Percentiles rank a stretch among this genome's conserved stretches.
phyloP scores from a whole-genome alignment of 1,139 yeast genomes.

The Diutina rugosa region DNA sequence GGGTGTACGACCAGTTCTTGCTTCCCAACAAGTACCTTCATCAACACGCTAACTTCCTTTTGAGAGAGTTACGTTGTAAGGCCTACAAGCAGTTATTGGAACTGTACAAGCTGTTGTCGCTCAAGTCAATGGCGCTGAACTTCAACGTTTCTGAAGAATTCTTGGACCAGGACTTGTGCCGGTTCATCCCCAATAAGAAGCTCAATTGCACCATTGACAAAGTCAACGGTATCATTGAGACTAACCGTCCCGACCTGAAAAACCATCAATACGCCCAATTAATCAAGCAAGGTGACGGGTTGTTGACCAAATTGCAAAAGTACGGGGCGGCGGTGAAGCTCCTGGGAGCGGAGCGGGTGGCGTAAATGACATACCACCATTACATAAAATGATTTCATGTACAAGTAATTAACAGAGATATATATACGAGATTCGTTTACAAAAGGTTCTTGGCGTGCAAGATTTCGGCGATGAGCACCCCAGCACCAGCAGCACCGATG shows the following conservation, averaged over 20 bases:
- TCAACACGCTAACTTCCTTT: slow-evolving; percentile 70
- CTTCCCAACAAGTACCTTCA: slow-evolving; percentile 63
- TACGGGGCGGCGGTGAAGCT: slow-evolving; percentile 80
- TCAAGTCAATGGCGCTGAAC: slow-evolving; percentile 87
- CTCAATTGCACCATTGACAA: slow-evolving; percentile 92
- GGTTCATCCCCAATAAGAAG: slow-evolving; percentile 85
- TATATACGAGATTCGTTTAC: slow-evolving; percentile 13
- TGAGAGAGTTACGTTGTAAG: slow-evolving; percentile 89
- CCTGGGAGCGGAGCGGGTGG: slow-evolving; percentile 1
- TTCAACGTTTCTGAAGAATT: slow-evolving; percentile 84
- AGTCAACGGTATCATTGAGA: slow-evolving; percentile 90
- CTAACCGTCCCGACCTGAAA: slow-evolving; percentile 92
- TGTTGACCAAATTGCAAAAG: slow-evolving; percentile 89
- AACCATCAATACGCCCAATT: slow-evolving; percentile 84
- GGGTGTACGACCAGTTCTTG: slow-evolving; percentile 65
- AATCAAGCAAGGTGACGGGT: slow-evolving; percentile 84
- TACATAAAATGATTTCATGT: neutral
- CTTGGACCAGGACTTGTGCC: slow-evolving; percentile 70
- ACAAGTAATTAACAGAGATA: neutral
- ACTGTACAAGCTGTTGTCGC: slow-evolving; percentile 80
- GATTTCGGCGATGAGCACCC: slow-evolving; percentile 88
- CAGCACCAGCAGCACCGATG: slow-evolving; percentile 99
- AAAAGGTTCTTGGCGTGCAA: slow-evolving; percentile 66
- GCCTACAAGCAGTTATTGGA: slow-evolving; percentile 92
- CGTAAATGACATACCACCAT: neutral